phyloP scores from a whole-genome alignment of 352 stramenopile species.

The Pilasporangium apinafurcum region DNA sequence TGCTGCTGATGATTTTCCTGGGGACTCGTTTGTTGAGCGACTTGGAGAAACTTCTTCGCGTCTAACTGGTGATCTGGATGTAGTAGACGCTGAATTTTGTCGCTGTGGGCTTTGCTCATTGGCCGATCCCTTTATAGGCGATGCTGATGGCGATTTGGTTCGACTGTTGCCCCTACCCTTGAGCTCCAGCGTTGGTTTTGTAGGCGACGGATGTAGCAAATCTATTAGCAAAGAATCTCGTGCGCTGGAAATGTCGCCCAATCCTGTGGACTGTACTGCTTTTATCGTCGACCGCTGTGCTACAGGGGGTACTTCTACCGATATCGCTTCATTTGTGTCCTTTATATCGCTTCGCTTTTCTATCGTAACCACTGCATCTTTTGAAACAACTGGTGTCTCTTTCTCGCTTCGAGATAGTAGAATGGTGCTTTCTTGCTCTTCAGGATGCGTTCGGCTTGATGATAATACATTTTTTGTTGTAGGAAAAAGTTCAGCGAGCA shows the following conservation, averaged over 20 bases:
- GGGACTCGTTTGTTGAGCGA: constrained; percentile 5
- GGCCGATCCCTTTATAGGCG: constrained; percentile 13
- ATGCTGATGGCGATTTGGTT: constrained; percentile 2
- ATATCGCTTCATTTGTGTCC: background rate
- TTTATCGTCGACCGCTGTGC: background rate
- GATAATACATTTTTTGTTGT: constrained; percentile 1
- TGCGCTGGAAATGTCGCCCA: constrained; percentile 17
- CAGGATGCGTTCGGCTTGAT: too few species aligned
- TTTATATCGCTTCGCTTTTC: background rate
- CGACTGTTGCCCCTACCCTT: constrained; percentile 5
- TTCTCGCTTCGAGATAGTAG: constrained; percentile 2
- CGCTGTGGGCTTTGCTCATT: constrained; percentile 4
- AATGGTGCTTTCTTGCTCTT: background rate
- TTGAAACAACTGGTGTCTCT: background rate
- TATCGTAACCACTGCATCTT: background rate
- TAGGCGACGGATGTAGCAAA: constrained; percentile 31
- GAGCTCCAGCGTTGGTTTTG: constrained; percentile 10
- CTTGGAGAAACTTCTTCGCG: background rate
- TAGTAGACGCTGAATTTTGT: constrained; percentile 4
- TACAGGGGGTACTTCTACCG: background rate
- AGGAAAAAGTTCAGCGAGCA: constrained; percentile 18
- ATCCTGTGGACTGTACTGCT: background rate
- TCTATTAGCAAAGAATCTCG: constrained; percentile 52
- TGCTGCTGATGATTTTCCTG: background rate
- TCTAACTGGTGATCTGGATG: constrained; percentile 2